Percentiles rank a stretch among this genome's conserved stretches.
Conservation (phyloP, 169 alveolate genomes). For the Sarcocystis neurona region DNA sequence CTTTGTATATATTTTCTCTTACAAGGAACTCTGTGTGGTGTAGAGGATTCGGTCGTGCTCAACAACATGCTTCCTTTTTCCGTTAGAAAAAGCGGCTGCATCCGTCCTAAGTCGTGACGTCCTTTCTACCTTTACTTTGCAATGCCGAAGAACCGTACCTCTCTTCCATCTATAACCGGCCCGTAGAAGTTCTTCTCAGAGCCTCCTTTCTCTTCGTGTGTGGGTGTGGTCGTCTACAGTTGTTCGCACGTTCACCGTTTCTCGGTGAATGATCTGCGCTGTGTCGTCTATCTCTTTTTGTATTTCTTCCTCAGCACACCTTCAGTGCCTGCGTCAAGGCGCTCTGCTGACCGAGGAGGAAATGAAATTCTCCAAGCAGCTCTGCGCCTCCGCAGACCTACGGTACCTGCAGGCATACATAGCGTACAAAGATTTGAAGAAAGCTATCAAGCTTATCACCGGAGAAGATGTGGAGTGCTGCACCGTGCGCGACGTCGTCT, state of each 20-base stretch:
- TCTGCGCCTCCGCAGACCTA: conserved; percentile 73
- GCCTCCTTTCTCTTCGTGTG: background rate
- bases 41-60: too few relatives aligned
- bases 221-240: background rate
- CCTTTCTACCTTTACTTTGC: too few relatives aligned
- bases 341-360: background rate
- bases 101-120: too few relatives aligned
- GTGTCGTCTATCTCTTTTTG: background rate
- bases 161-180: background rate
- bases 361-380: conserved; percentile 77
- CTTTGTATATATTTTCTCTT: too few relatives aligned
- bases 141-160: too few relatives aligned
- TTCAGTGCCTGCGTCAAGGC: background rate
- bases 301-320: background rate
- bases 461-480: conserved; percentile 76
- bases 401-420: conserved; percentile 71
- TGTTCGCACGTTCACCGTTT: too few relatives aligned
- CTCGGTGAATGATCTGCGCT: too few relatives aligned
- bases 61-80: too few relatives aligned
- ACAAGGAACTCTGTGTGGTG: too few relatives aligned
- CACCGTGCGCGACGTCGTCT: conserved; percentile 75
- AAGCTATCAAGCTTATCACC: conserved; percentile 76
- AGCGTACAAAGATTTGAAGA: conserved; percentile 77
- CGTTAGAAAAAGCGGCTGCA: too few relatives aligned
- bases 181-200: background rate